Conservation (phyloP, 108 stramenopile genomes). For the Epithemia pelagica region DNA sequence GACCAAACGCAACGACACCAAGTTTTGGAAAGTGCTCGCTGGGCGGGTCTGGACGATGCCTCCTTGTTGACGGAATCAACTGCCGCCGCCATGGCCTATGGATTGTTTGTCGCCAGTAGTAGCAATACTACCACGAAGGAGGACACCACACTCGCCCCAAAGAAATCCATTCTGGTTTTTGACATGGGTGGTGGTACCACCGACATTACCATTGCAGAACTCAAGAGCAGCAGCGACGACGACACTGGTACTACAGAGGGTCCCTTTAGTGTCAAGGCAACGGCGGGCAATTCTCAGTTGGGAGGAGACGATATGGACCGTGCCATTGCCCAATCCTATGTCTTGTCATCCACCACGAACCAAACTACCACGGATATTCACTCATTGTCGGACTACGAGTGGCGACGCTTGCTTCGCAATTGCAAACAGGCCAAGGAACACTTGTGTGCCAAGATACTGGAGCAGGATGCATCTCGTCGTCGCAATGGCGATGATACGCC, state of each 20-base stretch:
- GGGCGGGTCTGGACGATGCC: conserved; percentile 61
- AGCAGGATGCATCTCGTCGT: conserved; percentile 23
- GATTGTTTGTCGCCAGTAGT: conserved; percentile 33
- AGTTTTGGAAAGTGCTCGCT: conserved; percentile 42
- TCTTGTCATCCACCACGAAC: neutral
- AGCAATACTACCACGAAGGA: conserved; percentile 1
- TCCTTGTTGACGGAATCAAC: conserved; percentile 67
- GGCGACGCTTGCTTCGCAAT: conserved; percentile 28
- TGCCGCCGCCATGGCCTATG: conserved; percentile 81
- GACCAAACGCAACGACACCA: conserved; percentile 42
- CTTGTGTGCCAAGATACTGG: conserved; percentile 56
- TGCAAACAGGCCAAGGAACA: conserved; percentile 70
- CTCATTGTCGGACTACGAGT: neutral
- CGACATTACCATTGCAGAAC: conserved; percentile 68
- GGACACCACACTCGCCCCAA: neutral
- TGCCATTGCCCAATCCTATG: conserved; percentile 32
- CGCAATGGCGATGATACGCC: conserved; percentile 1
- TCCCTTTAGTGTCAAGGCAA: conserved; percentile 51
- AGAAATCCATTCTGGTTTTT: conserved; percentile 67
- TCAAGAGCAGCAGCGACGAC: conserved; percentile 12
- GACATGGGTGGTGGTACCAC: conserved; percentile 88
- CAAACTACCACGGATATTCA: neutral
- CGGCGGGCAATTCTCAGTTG: conserved; percentile 51
- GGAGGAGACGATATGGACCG: conserved; percentile 84
- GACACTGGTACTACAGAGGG: conserved; percentile 3